Conservation (phyloP, 1,139 yeast genomes). For the Yamadazyma blattariae region DNA sequence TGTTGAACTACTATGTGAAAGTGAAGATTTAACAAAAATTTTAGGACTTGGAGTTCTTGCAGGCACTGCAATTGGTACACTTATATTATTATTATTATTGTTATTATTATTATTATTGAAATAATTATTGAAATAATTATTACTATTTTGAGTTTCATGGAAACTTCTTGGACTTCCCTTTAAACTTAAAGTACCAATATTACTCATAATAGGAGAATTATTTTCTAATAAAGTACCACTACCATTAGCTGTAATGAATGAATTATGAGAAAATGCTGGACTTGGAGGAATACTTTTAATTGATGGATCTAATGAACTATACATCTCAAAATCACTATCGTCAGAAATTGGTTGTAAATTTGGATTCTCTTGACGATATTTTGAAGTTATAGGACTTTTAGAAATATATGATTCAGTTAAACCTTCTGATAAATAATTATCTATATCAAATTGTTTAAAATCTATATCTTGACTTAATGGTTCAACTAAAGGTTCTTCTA, state of each 20-base stretch:
- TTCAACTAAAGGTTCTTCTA: conserved; percentile 2
- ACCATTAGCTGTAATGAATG: background rate
- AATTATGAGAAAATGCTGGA: conserved; percentile 5
- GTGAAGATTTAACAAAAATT: background rate
- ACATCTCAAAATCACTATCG: conserved; percentile 9
- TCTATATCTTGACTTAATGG: conserved; percentile 3
- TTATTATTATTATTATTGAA: too few species aligned
- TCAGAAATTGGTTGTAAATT: conserved; percentile 21
- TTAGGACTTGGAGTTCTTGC: background rate
- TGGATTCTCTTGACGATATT: conserved; percentile 25
- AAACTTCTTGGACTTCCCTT: too few species aligned
- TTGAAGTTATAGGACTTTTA: conserved; percentile 21
- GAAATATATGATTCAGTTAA: conserved; percentile 23
- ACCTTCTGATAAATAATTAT: conserved; percentile 4
- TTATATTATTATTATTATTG: background rate
- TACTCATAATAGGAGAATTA: background rate
- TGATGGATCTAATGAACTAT: conserved; percentile 14
- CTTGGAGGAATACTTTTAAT: conserved; percentile 7
- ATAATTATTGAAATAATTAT: too few species aligned
- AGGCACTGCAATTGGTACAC: background rate
- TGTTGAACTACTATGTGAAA: background rate
- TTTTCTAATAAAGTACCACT: too few species aligned
- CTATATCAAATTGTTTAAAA: conserved; percentile 16
- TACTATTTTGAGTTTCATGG: too few species aligned
- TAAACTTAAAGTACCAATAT: too few species aligned